Conservation (phyloP, 306 rosid genomes). For the Hippophae rhamnoides region DNA sequence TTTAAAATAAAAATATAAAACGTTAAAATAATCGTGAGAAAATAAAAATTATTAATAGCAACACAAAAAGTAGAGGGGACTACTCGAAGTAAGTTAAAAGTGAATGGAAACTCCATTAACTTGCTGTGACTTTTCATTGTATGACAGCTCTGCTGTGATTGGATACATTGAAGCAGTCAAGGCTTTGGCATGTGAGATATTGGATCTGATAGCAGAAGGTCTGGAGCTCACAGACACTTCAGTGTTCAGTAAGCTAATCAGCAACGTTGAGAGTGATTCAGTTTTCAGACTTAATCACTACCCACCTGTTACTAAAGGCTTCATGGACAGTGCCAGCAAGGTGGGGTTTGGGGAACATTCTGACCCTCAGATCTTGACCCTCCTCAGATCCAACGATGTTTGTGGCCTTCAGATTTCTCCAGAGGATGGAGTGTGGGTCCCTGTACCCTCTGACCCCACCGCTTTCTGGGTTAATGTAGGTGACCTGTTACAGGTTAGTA, state of each 20-base stretch:
- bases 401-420: conserved; percentile 66
- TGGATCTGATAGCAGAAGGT: conserved; percentile 64
- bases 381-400: conserved; percentile 72
- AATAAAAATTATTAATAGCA: no score
- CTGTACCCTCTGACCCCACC: conserved; percentile 58
- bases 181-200: conserved; percentile 56
- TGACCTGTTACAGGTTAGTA: conserved; percentile 46
- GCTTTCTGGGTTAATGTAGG: conserved; percentile 75
- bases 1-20: no score
- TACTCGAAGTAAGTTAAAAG: neutral
- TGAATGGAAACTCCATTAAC: neutral
- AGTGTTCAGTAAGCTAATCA: conserved; percentile 49
- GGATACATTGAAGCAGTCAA: conserved; percentile 43
- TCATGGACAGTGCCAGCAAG: neutral
- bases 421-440: conserved; percentile 54
- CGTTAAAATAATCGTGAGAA: no score
- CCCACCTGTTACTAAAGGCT: conserved; percentile 27
- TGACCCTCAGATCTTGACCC: conserved; percentile 83
- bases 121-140: conserved; percentile 2
- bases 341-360: conserved; percentile 77
- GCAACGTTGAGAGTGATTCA: conserved; percentile 50
- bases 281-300: conserved; percentile 80
- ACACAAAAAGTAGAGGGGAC: no score
- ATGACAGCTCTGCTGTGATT: conserved; percentile 41
- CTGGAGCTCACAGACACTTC: conserved; percentile 44